These are phyloP conservation scores for Mycena epipterygia DNA, from an alignment of 768 basidiomycete genomes.

Conservation along the genomic window DNA sequence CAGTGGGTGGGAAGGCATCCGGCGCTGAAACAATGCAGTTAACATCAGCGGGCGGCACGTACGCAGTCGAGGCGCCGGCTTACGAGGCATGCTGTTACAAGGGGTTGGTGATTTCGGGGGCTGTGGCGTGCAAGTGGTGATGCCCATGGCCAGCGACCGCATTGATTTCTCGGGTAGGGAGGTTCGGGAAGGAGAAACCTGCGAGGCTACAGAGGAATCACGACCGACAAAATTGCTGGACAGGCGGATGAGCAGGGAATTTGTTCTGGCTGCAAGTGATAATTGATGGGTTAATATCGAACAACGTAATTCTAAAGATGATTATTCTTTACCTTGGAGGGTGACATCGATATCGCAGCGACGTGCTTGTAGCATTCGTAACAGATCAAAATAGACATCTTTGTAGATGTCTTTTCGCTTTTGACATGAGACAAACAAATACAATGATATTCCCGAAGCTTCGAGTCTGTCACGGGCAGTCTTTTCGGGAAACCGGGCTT, in stretches of 20 bases:
- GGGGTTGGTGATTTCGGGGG: not conserved
- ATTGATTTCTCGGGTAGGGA: conserved; percentile 6
- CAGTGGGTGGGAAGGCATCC: conserved; percentile 24
- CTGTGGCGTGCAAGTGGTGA: conserved; percentile 22
- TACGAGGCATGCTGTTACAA: conserved; percentile 27
- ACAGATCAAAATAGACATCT: conserved; percentile 24
- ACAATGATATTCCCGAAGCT: conserved; percentile 31
- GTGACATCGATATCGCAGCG: conserved; percentile 23
- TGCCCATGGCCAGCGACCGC: conserved; percentile 7
- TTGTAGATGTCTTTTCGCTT: conserved; percentile 13
- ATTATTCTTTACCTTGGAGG: conserved; percentile 22
- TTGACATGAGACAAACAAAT: conserved; percentile 28
- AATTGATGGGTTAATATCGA: conserved; percentile 1
- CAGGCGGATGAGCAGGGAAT: conserved; percentile 28
- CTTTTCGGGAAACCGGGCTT: conserved; percentile 14
- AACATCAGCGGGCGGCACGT: not conserved
- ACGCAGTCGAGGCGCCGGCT: not conserved
- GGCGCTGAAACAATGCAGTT: conserved; percentile 4
- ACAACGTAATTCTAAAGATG: conserved; percentile 12
- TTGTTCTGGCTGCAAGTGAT: conserved; percentile 20
- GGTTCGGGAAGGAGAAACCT: not conserved
- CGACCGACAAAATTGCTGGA: conserved; percentile 26
- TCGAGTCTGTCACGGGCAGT: conserved; percentile 28
- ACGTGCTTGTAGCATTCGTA: conserved; percentile 29
- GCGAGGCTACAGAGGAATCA: not conserved